Conservation (phyloP, 108 stramenopile species). For the Cyclotella distinguenda region DNA sequence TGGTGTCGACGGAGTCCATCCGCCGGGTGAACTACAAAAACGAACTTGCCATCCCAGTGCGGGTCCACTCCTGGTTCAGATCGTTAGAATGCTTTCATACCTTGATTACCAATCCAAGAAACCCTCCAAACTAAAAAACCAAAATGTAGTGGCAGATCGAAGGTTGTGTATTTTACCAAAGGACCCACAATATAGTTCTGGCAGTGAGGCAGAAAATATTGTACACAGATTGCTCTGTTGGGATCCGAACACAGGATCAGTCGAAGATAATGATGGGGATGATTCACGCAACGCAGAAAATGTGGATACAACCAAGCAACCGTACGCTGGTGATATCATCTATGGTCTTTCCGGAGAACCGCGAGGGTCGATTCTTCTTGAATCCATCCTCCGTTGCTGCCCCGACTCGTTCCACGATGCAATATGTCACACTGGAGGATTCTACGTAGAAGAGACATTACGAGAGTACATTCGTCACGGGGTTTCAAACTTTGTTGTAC, state of each 20-base stretch:
- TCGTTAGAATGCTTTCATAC: slow-evolving; percentile 71
- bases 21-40: slow-evolving; percentile 66
- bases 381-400: slow-evolving; percentile 63
- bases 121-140: slow-evolving; percentile 3
- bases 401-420: slow-evolving; percentile 61
- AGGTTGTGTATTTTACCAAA: slow-evolving; percentile 52
- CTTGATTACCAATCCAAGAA: slow-evolving; percentile 19
- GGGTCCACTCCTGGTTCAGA: slow-evolving; percentile 72
- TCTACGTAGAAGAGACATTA: slow-evolving; percentile 52
- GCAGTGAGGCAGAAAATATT: slow-evolving; percentile 60
- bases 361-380: slow-evolving; percentile 76
- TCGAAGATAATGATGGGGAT: slow-evolving; percentile 20
- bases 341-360: slow-evolving; percentile 84
- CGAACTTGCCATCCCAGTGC: slow-evolving; percentile 75
- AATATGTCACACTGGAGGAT: slow-evolving; percentile 57
- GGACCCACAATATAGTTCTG: slow-evolving; percentile 61
- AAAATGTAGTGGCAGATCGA: slow-evolving; percentile 31
- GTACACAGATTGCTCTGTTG: slow-evolving; percentile 71
- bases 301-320: slow-evolving; percentile 37
- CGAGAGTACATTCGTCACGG: slow-evolving; percentile 75
- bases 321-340: slow-evolving; percentile 65
- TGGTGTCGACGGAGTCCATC: slow-evolving; percentile 9
- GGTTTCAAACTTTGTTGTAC: slow-evolving; percentile 85
- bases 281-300: slow-evolving; percentile 31
- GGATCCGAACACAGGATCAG: slow-evolving; percentile 36